Evolutionary conservation across 768 basidiomycete species (phyloP).

Genomic region (Gloeopeniophorella convolvens): DNA sequence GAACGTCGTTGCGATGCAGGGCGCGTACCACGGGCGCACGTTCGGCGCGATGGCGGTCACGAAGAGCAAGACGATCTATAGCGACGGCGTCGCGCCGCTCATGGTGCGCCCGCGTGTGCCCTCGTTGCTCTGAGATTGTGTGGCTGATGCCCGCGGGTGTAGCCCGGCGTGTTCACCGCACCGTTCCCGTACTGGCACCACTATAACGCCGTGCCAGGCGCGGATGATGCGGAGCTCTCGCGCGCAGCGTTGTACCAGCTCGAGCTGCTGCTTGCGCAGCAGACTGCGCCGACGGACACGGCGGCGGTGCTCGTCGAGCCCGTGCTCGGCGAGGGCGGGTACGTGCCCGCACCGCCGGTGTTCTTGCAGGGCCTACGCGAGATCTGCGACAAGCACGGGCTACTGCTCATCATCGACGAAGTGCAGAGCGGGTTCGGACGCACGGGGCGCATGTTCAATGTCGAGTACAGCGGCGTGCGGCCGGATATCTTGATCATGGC

Average conservation of each 20-base stretch:
- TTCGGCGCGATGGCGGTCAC: constrained; percentile 92
- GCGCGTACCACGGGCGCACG: constrained; percentile 89
- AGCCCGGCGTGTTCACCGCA: constrained; percentile 79
- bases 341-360: constrained; percentile 77
- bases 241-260: constrained; percentile 70
- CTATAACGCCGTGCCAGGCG: constrained; percentile 48
- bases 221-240: constrained; percentile 52
- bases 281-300: constrained; percentile 77
- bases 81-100: constrained; percentile 66
- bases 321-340: constrained; percentile 92
- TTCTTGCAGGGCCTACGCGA: constrained; percentile 76
- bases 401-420: constrained; percentile 81
- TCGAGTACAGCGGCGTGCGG: constrained; percentile 75
- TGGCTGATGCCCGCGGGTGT: background rate
- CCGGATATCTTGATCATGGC: constrained; percentile 90
- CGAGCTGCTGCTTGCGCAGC: constrained; percentile 71
- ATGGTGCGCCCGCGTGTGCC: constrained; percentile 50
- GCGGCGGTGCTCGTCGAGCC: constrained; percentile 94
- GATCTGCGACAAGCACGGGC: constrained; percentile 82
- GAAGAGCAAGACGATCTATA: constrained; percentile 90
- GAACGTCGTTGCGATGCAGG: constrained; percentile 91
- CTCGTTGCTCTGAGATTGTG: background rate
- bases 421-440: constrained; percentile 89
- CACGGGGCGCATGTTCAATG: constrained; percentile 77
- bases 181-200: constrained; percentile 96